A percentile compares a stretch with the other conserved stretches of the same genome.
phyloP scores from a whole-genome alignment of 768 basidiomycete species.

The Mycena sanguinolenta region DNA sequence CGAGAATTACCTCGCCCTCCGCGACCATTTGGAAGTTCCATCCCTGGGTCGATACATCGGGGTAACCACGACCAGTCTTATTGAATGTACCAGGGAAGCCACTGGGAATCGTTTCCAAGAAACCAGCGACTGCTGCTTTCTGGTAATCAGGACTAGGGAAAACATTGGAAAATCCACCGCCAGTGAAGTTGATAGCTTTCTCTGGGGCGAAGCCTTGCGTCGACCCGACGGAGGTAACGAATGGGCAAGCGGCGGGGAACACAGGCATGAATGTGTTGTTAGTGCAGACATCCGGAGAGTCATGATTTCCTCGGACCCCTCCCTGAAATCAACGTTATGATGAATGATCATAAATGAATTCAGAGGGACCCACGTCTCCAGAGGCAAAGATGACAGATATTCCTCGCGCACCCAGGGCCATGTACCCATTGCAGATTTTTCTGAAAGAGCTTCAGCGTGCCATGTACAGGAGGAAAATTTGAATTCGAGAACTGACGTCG shows the following conservation, averaged over 20 bases:
- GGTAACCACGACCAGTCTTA: slow-evolving; percentile 34
- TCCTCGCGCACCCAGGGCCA: too few relatives aligned
- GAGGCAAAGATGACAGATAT: slow-evolving; percentile 42
- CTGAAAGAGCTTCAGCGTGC: slow-evolving; percentile 10
- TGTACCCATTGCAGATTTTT: too few relatives aligned
- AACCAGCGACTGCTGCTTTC: too few relatives aligned
- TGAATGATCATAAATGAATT: neutral
- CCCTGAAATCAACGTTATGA: neutral
- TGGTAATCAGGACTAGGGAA: slow-evolving; percentile 52
- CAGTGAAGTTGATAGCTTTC: slow-evolving; percentile 27
- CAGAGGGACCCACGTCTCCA: slow-evolving; percentile 2
- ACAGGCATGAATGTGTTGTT: too few relatives aligned
- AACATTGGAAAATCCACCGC: slow-evolving; percentile 57
- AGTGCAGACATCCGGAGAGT: too few relatives aligned
- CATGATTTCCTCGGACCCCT: slow-evolving; percentile 20
- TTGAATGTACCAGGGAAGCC: slow-evolving; percentile 17
- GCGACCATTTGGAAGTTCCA: neutral
- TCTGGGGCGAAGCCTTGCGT: slow-evolving; percentile 23
- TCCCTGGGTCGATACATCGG: slow-evolving; percentile 32
- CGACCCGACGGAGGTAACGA: slow-evolving; percentile 13
- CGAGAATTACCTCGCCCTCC: too few relatives aligned
- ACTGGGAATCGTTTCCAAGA: slow-evolving; percentile 3
- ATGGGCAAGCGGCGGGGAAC: too few relatives aligned
- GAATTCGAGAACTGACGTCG: slow-evolving; percentile 29
- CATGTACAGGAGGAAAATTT: slow-evolving; percentile 4